Base-by-base conservation (phyloP, 1,139 yeast species). In the Kluyveromyces sp. region DNA sequence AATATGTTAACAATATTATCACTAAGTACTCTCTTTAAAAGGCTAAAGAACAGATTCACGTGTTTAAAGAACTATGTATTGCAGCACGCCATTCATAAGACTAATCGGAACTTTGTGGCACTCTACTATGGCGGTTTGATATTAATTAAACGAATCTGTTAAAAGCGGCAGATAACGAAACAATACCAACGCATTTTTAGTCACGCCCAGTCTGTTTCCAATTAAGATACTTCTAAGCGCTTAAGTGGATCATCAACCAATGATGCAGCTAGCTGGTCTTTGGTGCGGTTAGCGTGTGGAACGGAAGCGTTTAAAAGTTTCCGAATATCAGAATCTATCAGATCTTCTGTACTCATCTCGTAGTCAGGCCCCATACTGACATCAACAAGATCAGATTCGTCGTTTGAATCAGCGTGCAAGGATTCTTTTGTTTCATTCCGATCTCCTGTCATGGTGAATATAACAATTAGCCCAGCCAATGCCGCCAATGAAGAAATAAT, bases 401-500 rank as follows among this genome's bases (percentile, higher is more conserved):
- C 20, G 26, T 37, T 33, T 4, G 3, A 19, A 9, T 29, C 32
- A 8, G 8, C 13, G 4, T 17, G 9, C 25, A 16, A n/a, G 26
- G 6, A 22, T 11, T 11, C 19, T 7, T 18, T 26, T 18, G 36
- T n/a, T 17, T 17, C 13, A 4, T 15, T 13, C 2, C 25, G 15
- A 19, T 35, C 36, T 25, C 42, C 41, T 4, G 47, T 39, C 30
- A 45, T 39, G 7, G 45, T 45, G 31, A 44, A 33, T 22, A 46
- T 42, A 32, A 42, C 34, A 2, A 46, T 26, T 4, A 45, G 41
- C 16, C 46, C 44, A 20, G 41, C 40, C 3, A 41, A 33, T 12
- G 46, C 48, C 16, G 46, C 45, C n/a, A 41, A 36, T 8, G 48
- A 35, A 18, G 40, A 48, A 7, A 42, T 32, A 8, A 46, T 33